Conservation (phyloP, 2,329 filamentous ascomycete species). For the Fusarium tjaetaba region DNA sequence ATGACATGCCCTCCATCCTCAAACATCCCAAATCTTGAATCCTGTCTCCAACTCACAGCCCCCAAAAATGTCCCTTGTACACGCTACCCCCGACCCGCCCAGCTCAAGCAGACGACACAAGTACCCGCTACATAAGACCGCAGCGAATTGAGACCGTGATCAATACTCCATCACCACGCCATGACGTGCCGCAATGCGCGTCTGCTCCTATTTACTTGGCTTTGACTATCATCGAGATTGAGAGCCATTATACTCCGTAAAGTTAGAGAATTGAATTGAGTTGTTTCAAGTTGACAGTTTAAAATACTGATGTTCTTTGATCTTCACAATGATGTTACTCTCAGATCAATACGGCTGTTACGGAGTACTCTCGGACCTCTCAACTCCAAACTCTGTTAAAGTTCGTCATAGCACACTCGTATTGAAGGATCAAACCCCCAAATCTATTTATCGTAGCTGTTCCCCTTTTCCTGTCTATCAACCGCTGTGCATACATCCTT, state of each 20-base stretch:
- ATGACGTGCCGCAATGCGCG: conserved; percentile 17
- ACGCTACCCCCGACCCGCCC: not conserved
- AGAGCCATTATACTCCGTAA: too few species aligned
- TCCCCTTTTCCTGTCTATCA: not conserved
- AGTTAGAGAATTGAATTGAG: not conserved
- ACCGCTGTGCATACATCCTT: not conserved
- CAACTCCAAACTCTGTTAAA: not conserved
- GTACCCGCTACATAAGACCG: not conserved
- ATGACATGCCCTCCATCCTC: conserved; percentile 9
- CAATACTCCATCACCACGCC: not conserved
- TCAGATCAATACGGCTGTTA: not conserved
- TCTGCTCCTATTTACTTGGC: not conserved
- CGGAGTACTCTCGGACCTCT: not conserved
- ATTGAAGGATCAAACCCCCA: not conserved
- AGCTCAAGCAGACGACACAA: fast-evolving
- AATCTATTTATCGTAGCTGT: not conserved
- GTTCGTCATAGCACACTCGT: not conserved
- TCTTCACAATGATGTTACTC: not conserved
- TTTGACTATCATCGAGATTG: not conserved
- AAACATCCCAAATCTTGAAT: conserved; percentile 3
- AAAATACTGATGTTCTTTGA: not conserved
- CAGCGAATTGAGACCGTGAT: conserved; percentile 6
- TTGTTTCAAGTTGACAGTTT: not conserved
- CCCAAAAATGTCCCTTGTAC: not conserved
- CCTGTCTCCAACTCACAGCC: conserved; percentile 11